phyloP scores from a whole-genome alignment of 2,329 filamentous ascomycete species.

The Ambrosiella xylebori region DNA sequence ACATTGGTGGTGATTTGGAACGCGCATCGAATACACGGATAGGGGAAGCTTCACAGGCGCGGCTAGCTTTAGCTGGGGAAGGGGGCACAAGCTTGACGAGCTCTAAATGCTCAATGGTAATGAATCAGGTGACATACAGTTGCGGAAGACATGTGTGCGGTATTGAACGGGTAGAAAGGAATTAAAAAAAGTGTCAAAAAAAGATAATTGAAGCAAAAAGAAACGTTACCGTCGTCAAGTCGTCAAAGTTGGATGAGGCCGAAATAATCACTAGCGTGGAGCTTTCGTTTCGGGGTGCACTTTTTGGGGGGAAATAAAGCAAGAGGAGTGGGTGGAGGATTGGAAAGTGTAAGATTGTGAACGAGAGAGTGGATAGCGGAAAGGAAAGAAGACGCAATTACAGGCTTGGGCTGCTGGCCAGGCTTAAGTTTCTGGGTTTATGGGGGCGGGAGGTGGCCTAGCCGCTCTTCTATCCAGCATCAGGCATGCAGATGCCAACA shows the following conservation, averaged over 20 bases:
- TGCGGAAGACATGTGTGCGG: conserved; percentile 20
- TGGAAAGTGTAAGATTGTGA: neutral
- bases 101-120: conserved; percentile 5
- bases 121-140: conserved; percentile 18
- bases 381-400: neutral
- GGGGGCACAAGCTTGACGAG: neutral
- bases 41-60: conserved; percentile 3
- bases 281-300: conserved; percentile 1
- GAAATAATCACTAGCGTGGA: conserved; percentile 13
- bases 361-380: conserved; percentile 1
- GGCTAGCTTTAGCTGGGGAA: neutral
- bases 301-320: conserved; percentile 3
- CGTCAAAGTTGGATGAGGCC: conserved; percentile 10
- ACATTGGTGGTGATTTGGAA: neutral
- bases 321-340: neutral
- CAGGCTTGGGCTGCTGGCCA: no score
- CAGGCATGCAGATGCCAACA: no score
- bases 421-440: no score
- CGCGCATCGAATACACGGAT: neutral
- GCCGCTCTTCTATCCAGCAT: no score
- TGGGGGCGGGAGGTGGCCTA: no score
- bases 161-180: conserved; percentile 10
- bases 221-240: conserved; percentile 10
- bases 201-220: conserved; percentile 6
- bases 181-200: conserved; percentile 12